phyloP scores from a whole-genome alignment of 1,284 basidiomycete genomes.

The Heliocybe sulcata region DNA sequence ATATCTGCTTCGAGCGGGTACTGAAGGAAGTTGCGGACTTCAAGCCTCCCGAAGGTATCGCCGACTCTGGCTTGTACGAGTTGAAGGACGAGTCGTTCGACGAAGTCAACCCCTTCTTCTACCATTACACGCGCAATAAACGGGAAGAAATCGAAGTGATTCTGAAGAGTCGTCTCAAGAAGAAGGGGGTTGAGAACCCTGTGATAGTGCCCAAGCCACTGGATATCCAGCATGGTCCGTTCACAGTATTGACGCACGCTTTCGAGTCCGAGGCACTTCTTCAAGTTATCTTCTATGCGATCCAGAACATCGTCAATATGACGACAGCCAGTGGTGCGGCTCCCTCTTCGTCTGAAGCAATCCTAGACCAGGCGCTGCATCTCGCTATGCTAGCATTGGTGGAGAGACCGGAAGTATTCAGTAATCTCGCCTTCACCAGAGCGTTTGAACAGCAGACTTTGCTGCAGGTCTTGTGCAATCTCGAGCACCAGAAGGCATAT shows the following conservation, averaged over 20 bases:
- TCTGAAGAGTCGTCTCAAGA: constrained; percentile 63
- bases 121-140: constrained; percentile 93
- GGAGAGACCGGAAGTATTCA: constrained; percentile 60
- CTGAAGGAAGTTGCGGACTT: constrained; percentile 80
- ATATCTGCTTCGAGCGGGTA: constrained; percentile 78
- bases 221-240: constrained; percentile 60
- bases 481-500: constrained; percentile 73
- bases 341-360: constrained; percentile 75
- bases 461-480: constrained; percentile 65
- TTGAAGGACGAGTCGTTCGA: constrained; percentile 79
- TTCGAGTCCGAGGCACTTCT: constrained; percentile 65
- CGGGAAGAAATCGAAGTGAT: constrained; percentile 90
- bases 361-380: constrained; percentile 86
- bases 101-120: constrained; percentile 95
- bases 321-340: constrained; percentile 50
- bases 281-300: constrained; percentile 72
- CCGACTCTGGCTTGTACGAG: constrained; percentile 84
- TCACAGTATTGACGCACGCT: constrained; percentile 46
- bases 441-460: constrained; percentile 55
- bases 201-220: constrained; percentile 73
- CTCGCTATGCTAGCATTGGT: constrained; percentile 78
- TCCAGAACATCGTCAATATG: constrained; percentile 60
- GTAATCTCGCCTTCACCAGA: constrained; percentile 45
- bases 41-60: constrained; percentile 70
- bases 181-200: constrained; percentile 58